Evolutionary conservation across 495 filamentous ascomycete genomes (phyloP).

Genomic region (Evernia prunastri): DNA sequence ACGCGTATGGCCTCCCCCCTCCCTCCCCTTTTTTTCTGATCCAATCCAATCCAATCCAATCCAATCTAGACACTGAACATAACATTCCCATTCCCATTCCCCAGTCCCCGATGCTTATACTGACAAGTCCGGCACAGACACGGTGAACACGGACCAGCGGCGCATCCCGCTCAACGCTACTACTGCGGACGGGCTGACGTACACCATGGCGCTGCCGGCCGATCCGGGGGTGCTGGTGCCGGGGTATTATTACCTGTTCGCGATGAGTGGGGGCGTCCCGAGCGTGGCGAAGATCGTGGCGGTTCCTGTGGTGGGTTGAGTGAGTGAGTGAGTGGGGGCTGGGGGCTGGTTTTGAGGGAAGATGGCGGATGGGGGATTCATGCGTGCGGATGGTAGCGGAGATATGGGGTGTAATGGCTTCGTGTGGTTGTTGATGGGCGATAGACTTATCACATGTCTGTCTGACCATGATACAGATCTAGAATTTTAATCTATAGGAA

Average conservation of each 20-base stretch:
- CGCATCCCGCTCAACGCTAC: conserved; percentile 38
- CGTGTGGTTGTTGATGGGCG: neutral
- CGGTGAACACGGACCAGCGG: conserved; percentile 55
- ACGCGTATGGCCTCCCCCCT: conserved; percentile 34
- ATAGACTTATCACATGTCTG: neutral
- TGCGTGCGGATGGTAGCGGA: too few relatives aligned
- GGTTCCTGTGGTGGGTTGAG: conserved; percentile 9
- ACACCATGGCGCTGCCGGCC: conserved; percentile 35
- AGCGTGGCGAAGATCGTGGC: conserved; percentile 31
- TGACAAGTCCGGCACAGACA: conserved; percentile 31
- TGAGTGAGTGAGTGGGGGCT: neutral
- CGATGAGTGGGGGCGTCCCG: conserved; percentile 43
- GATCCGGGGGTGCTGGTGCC: conserved; percentile 49
- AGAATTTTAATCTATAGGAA: too few relatives aligned
- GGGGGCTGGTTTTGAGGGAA: neutral
- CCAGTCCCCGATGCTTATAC: neutral
- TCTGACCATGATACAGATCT: neutral
- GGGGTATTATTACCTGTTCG: conserved; percentile 56
- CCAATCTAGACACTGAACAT: too few relatives aligned
- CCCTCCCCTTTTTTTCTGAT: neutral
- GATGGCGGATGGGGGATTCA: neutral
- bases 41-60: neutral
- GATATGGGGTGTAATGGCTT: too few relatives aligned
- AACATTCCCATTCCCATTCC: too few relatives aligned
- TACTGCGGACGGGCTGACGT: conserved; percentile 18